Evolutionary conservation across 148 eudicot genomes (phyloP).

Genomic region (Chenopodium album): DNA sequence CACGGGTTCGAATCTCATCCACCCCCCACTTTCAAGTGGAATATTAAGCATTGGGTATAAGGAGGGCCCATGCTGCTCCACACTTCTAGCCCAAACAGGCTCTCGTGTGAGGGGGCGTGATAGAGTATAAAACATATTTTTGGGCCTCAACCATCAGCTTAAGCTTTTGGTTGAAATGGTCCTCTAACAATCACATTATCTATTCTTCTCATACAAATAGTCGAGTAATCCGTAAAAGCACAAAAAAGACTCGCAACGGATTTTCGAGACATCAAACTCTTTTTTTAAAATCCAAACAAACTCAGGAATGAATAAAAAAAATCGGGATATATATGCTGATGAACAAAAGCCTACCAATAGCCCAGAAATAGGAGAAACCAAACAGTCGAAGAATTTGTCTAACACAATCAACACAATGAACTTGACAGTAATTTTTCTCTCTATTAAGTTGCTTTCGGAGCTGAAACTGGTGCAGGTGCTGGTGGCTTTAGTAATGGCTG

Average conservation of each 20-base stretch:
- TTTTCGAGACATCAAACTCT: background rate
- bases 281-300: conserved; percentile 24
- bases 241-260: background rate
- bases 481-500: conserved; percentile 58
- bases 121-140: too few species aligned
- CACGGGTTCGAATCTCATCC: too few species aligned
- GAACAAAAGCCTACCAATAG: conserved; percentile 11
- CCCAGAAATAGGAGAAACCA: conserved; percentile 2
- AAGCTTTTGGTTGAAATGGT: too few species aligned
- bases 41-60: too few species aligned
- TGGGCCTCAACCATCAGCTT: too few species aligned
- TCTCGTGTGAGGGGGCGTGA: too few species aligned
- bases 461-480: conserved; percentile 31
- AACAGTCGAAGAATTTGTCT: conserved; percentile 5
- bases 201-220: background rate
- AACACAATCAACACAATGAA: conserved; percentile 12
- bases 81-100: too few species aligned
- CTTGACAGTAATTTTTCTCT: background rate
- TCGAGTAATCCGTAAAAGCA: background rate
- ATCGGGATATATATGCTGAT: conserved; percentile 18
- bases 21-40: too few species aligned
- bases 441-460: background rate
- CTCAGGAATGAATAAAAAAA: conserved; percentile 27
- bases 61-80: too few species aligned
- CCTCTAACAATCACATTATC: background rate